Base-by-base conservation (phyloP, 257 asterid species). In the Linderniella brevidens region DNA sequence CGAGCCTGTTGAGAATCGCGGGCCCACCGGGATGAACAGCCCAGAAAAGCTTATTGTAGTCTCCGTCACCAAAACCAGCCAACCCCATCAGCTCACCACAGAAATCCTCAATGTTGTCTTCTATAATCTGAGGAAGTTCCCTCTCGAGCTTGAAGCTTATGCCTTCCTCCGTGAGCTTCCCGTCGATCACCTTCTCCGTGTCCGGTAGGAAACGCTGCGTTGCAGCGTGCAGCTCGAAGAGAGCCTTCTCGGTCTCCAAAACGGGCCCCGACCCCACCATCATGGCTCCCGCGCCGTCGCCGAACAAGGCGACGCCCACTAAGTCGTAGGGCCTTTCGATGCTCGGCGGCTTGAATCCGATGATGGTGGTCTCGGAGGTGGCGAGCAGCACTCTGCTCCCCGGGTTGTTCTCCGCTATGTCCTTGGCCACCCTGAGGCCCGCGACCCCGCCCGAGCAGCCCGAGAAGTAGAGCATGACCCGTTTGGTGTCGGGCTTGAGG, bases 371-470 rank as follows among this genome's bases (percentile, higher is more conserved):
- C 61, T 88, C 95, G 0, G 98, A 80, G 17, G 98, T 90, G 4
- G 94, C 88, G 1, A 90, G 70, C 14, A 90, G 9, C 1, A 90
- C 76, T 12, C 99, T 64, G 32, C 93, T 79, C 0, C 94, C 93
- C 1, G 94, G 96, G 46, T 90, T 90, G 71, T 90, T 90, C 68
- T 90, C 94, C 3, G 93, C 93, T 12, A 90, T 69, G 75, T 90
- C 98, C 54, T 90, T 90, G 3, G 96, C 96, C 1, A 85, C 88
- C 0, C 99, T 70, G 17, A 90, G 82, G 66, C 99, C 99, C 3
- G 99, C 99, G 3, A 85, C 99, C 4, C 96, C 99, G 0, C 99
- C 96, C 0, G 99, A 85, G 78, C 96, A 90, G 62, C 99, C 94
- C 5, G 93, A 72, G 41, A 90, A 90, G 67, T 90, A 85, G 64